phyloP scores from a whole-genome alignment of 192 early-diverging fungal genomes.

The Gaertneriomyces semiglobifer region DNA sequence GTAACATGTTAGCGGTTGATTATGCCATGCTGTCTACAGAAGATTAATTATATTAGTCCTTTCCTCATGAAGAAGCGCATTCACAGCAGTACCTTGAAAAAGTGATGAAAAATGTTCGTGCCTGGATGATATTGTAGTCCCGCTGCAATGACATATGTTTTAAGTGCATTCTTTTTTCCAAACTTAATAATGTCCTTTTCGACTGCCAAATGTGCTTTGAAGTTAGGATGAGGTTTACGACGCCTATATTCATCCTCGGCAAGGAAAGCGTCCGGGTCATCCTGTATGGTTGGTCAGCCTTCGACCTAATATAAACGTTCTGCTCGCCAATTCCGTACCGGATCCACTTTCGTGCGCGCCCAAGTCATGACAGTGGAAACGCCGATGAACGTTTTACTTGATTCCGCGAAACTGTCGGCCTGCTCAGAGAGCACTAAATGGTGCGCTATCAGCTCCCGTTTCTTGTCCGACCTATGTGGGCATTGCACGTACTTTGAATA shows the following conservation, averaged over 20 bases:
- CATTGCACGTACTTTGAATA: constrained; percentile 41
- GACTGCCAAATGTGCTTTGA: constrained; percentile 47
- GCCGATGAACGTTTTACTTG: constrained; percentile 56
- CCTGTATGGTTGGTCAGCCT: constrained; percentile 12
- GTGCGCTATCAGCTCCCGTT: neutral
- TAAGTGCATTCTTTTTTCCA: constrained; percentile 52
- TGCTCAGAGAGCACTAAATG: constrained; percentile 44
- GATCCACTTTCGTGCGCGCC: constrained; percentile 57
- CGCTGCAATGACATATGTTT: constrained; percentile 53
- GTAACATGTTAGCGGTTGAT: constrained; percentile 50
- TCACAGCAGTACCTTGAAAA: constrained; percentile 43
- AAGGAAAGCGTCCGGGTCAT: constrained; percentile 53
- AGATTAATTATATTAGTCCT: neutral
- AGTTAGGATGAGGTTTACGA: constrained; percentile 58
- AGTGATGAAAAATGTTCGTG: constrained; percentile 55
- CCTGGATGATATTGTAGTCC: constrained; percentile 58
- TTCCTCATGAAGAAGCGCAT: neutral
- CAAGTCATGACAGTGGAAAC: constrained; percentile 61
- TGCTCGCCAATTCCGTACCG: constrained; percentile 19
- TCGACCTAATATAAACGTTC: neutral
- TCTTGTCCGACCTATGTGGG: neutral
- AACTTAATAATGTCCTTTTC: constrained; percentile 58
- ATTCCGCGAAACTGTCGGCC: constrained; percentile 47
- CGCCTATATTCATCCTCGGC: constrained; percentile 60
- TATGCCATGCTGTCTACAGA: constrained; percentile 55